These are phyloP conservation scores for Emmonsiellopsis sp. DNA, from an alignment of 2,329 filamentous ascomycete species.

Conservation along the genomic window DNA sequence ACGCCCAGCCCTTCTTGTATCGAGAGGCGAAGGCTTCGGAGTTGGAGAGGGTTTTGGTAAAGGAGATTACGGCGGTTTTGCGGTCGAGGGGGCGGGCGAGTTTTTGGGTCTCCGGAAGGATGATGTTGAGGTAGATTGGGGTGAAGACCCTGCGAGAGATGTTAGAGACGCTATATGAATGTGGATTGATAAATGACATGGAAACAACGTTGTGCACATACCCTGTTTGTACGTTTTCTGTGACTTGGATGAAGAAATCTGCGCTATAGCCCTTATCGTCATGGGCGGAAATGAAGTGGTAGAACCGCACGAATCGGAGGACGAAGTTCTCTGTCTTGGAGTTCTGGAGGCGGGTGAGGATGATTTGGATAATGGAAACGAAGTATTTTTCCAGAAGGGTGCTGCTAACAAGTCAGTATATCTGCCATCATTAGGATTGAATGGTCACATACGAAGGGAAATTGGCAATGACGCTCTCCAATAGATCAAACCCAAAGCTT, in stretches of 20 bases:
- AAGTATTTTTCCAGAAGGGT: conserved; percentile 65
- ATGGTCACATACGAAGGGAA: conserved; percentile 56
- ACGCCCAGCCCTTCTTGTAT: conserved; percentile 82
- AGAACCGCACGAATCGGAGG: conserved; percentile 83
- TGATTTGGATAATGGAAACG: conserved; percentile 65
- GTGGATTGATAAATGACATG: conserved; percentile 8
- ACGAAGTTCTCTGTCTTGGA: conserved; percentile 77
- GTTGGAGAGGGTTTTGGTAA: conserved; percentile 84
- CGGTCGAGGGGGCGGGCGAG: conserved; percentile 79
- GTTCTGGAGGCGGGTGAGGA: conserved; percentile 63
- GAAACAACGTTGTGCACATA: conserved; percentile 25
- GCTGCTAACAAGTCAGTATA: conserved; percentile 29
- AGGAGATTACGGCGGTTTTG: conserved; percentile 85
- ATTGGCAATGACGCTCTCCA: conserved; percentile 67
- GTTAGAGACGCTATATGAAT: conserved; percentile 1
- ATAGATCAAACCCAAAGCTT: conserved; percentile 74
- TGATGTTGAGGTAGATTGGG: conserved; percentile 74
- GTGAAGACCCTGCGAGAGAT: conserved; percentile 45
- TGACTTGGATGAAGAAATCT: conserved; percentile 80
- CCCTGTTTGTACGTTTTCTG: conserved; percentile 69
- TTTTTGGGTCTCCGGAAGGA: conserved; percentile 82
- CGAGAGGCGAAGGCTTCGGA: conserved; percentile 72
- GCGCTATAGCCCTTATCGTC: conserved; percentile 76
- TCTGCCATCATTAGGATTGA: not conserved
- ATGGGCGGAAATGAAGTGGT: conserved; percentile 76